phyloP scores from a whole-genome alignment of 306 rosid species.

The Rosa multiflora region DNA sequence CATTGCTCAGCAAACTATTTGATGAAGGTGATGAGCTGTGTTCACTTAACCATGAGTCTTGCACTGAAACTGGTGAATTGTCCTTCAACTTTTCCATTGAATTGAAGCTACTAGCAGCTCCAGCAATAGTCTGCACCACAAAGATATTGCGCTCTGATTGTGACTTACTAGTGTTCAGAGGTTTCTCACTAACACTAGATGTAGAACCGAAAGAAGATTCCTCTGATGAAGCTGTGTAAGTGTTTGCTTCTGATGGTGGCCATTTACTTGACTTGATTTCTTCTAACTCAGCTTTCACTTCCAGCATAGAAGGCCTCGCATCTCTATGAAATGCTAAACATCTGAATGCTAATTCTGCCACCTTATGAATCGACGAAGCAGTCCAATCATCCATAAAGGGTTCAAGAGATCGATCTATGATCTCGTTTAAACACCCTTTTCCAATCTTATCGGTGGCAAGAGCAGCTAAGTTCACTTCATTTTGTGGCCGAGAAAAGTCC shows the following conservation, averaged over 20 bases:
- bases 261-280: conserved; percentile 44
- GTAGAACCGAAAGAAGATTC: conserved; percentile 45
- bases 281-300: conserved; percentile 80
- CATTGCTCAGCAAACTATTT: conserved; percentile 55
- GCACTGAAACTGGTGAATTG: conserved; percentile 63
- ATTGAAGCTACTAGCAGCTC: conserved; percentile 17
- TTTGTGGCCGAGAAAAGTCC: conserved; percentile 73
- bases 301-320: conserved; percentile 89
- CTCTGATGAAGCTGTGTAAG: conserved; percentile 41
- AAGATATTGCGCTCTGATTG: conserved; percentile 29
- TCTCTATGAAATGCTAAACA: conserved; percentile 91
- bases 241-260: conserved; percentile 42
- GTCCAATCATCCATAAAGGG: conserved; percentile 45
- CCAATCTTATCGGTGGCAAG: conserved; percentile 65
- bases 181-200: conserved; percentile 54
- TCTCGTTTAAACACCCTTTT: conserved; percentile 61
- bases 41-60: conserved; percentile 76
- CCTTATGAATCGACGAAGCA: conserved; percentile 52
- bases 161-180: conserved; percentile 34
- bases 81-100: conserved; percentile 37
- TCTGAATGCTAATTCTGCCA: conserved; percentile 86
- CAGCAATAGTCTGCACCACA: conserved; percentile 17
- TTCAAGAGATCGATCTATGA: conserved; percentile 63
- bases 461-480: conserved; percentile 78
- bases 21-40: conserved; percentile 87